Percentiles rank a stretch among this genome's conserved stretches.
These are phyloP conservation scores for Kodamaea arcana DNA, from an alignment of 1,139 yeast genomes.

Conservation along the genomic window DNA sequence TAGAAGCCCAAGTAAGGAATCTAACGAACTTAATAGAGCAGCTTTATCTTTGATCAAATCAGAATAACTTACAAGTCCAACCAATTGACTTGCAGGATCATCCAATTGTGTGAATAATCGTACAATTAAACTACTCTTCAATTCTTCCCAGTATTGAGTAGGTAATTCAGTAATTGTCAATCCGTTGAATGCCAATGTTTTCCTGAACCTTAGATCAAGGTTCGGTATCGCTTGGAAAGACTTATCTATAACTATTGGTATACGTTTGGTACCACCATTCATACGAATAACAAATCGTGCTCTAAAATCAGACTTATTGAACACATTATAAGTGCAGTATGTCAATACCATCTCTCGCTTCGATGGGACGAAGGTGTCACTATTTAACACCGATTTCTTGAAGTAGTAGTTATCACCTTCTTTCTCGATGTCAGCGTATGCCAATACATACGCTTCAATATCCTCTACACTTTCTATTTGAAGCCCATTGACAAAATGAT, in stretches of 20 bases:
- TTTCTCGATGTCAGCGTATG: conserved; percentile 25
- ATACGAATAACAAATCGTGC: conserved; percentile 29
- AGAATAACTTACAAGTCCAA: conserved; percentile 33
- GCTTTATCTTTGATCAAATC: conserved; percentile 17
- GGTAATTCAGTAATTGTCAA: conserved; percentile 20
- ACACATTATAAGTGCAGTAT: conserved; percentile 48
- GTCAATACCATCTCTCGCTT: conserved; percentile 40
- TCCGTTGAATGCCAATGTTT: conserved; percentile 16
- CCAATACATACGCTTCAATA: conserved; percentile 28
- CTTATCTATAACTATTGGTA: conserved; percentile 25
- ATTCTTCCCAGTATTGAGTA: conserved; percentile 30
- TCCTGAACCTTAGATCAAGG: conserved; percentile 13
- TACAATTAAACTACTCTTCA: conserved; percentile 32
- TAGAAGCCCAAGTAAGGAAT: conserved; percentile 21
- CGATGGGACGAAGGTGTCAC: conserved; percentile 10
- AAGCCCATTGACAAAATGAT: conserved; percentile 39
- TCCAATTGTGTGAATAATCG: conserved; percentile 32
- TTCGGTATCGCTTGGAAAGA: conserved; percentile 28
- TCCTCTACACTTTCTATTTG: conserved; percentile 20
- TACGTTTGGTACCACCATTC: conserved; percentile 17
- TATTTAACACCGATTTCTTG: conserved; percentile 5
- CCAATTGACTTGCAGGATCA: conserved; percentile 29
- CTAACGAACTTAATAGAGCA: conserved; percentile 15
- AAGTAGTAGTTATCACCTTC: conserved; percentile 16
- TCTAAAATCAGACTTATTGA: conserved; percentile 45